These are phyloP conservation scores for Solanum pinnatisectum DNA, from an alignment of 257 asterid genomes.

Conservation along the genomic window DNA sequence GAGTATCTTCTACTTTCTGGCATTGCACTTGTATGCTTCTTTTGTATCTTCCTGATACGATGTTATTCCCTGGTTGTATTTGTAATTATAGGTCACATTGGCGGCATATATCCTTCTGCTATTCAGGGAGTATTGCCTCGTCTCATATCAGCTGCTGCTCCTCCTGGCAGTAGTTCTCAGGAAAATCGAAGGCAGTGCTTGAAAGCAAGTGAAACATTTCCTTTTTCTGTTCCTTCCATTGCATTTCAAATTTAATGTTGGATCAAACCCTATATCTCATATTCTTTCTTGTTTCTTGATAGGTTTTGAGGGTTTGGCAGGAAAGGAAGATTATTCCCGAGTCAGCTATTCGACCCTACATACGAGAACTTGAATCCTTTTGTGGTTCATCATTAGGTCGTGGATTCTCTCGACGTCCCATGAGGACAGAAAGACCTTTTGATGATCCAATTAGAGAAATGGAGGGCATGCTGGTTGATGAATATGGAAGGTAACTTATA, in stretches of 20 bases:
- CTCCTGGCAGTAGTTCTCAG: constrained; percentile 62
- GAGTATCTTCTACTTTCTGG: constrained; percentile 1
- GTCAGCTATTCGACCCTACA: constrained; percentile 63
- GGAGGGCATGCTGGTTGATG: constrained; percentile 94
- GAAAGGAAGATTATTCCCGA: constrained; percentile 82
- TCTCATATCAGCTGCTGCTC: constrained; percentile 78
- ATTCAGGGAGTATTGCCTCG: constrained; percentile 73
- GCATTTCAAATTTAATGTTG: neutral
- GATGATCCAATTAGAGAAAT: constrained; percentile 87
- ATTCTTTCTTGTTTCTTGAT: neutral
- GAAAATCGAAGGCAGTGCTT: constrained; percentile 87
- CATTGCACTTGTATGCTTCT: neutral
- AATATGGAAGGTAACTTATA: constrained; percentile 70
- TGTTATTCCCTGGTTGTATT: constrained; percentile 10
- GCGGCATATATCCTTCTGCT: constrained; percentile 70
- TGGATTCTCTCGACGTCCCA: constrained; percentile 48
- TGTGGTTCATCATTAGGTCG: constrained; percentile 53
- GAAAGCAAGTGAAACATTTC: constrained; percentile 44
- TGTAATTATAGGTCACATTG: constrained; percentile 52
- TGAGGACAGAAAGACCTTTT: constrained; percentile 70
- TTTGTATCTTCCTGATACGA: neutral
- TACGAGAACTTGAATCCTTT: constrained; percentile 70
- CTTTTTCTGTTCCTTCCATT: constrained; percentile 1
- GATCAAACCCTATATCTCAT: neutral
- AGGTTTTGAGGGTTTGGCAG: constrained; percentile 96